These are phyloP conservation scores for Soucietia sequanensis DNA, from an alignment of 805 yeast species.

Conservation along the genomic window DNA sequence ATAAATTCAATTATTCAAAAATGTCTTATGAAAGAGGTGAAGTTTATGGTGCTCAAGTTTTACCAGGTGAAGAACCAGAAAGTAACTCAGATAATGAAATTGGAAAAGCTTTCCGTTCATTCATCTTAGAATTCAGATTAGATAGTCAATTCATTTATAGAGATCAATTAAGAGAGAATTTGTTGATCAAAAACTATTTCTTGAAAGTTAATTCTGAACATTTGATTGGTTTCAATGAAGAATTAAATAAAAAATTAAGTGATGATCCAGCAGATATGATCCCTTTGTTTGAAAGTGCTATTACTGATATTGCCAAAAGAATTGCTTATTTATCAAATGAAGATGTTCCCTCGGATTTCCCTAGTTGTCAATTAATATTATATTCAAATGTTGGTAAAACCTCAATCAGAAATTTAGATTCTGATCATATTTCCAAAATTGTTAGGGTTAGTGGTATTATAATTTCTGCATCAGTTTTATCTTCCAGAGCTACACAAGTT, in stretches of 20 bases:
- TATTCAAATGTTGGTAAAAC: slow-evolving; percentile 69
- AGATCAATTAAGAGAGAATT: slow-evolving; percentile 86
- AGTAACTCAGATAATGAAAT: slow-evolving; percentile 68
- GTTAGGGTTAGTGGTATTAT: slow-evolving; percentile 91
- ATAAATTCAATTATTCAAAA: slow-evolving; percentile 1
- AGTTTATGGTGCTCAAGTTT: slow-evolving; percentile 72
- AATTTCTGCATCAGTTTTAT: slow-evolving; percentile 84
- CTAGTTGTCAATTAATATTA: slow-evolving; percentile 79
- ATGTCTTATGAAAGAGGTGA: slow-evolving; percentile 80
- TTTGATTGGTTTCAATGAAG: slow-evolving; percentile 84
- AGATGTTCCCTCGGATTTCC: slow-evolving; percentile 56
- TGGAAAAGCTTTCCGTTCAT: slow-evolving; percentile 73
- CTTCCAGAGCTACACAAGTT: slow-evolving; percentile 81
- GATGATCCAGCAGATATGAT: slow-evolving; percentile 89
- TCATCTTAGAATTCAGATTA: slow-evolving; percentile 81
- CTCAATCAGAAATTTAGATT: slow-evolving; percentile 77
- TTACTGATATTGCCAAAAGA: slow-evolving; percentile 81
- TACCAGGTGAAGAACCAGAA: slow-evolving; percentile 75
- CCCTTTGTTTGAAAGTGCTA: slow-evolving; percentile 79
- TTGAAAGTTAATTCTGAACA: slow-evolving; percentile 80
- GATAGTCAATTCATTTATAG: slow-evolving; percentile 81
- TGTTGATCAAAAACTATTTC: slow-evolving; percentile 71
- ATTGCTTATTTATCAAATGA: slow-evolving; percentile 55
- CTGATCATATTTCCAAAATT: slow-evolving; percentile 85
- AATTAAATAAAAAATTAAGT: slow-evolving; percentile 74